These are phyloP conservation scores for Sporobolus alterniflorus DNA, from an alignment of 202 grass and related monocot species.

Conservation along the genomic window DNA sequence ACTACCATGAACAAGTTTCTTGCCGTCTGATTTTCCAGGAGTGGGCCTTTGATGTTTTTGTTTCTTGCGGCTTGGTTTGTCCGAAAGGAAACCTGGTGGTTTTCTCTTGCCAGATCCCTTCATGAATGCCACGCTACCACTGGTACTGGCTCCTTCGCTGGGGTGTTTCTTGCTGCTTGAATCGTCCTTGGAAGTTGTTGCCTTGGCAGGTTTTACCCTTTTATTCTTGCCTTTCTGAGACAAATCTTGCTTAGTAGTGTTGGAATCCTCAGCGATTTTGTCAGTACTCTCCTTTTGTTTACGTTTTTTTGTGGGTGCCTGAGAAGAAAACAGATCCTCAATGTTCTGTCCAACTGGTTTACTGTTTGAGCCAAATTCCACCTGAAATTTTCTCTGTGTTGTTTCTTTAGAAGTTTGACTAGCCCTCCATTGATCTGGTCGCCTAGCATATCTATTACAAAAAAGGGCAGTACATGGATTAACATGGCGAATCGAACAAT, in stretches of 20 bases:
- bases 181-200: constrained; percentile 13
- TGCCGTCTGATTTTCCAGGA: constrained; percentile 30
- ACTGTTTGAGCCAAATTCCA: constrained; percentile 65
- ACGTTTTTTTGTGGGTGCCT: constrained; percentile 38
- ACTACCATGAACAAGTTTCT: constrained; percentile 26
- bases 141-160: constrained; percentile 17
- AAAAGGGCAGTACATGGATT: background rate
- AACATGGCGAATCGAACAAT: background rate
- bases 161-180: constrained; percentile 35
- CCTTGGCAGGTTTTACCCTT: constrained; percentile 42
- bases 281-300: constrained; percentile 50
- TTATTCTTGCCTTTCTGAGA: constrained; percentile 27
- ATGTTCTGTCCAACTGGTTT: constrained; percentile 46
- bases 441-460: constrained; percentile 72
- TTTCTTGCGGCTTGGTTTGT: constrained; percentile 42
- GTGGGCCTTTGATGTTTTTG: constrained; percentile 13
- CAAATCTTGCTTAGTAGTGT: constrained; percentile 20
- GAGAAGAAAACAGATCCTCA: constrained; percentile 35
- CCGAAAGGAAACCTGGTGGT: constrained; percentile 46
- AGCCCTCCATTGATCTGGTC: constrained; percentile 84
- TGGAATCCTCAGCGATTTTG: constrained; percentile 19
- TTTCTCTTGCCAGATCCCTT: constrained; percentile 63
- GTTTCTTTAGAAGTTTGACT: constrained; percentile 86
- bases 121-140: constrained; percentile 41
- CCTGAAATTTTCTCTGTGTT: constrained; percentile 70